Evolutionary conservation across 2,329 filamentous ascomycete species (phyloP), one percentile per base, ranked within the genome.

Genomic region (Coniochaeta sp.): DNA sequence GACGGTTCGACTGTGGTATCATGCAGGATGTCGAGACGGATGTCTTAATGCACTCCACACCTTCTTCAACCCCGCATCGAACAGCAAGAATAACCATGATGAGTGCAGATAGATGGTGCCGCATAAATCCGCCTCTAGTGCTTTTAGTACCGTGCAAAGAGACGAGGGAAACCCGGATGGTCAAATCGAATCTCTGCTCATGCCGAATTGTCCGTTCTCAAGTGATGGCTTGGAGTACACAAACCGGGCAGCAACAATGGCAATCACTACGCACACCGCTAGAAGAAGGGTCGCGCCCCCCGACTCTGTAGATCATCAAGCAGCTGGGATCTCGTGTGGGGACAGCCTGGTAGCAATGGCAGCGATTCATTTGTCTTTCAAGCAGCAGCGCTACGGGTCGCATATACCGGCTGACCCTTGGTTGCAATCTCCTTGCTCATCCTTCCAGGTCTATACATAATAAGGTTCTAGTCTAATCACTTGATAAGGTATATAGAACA

Each of bases 11-110:
- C n/a, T 52, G 7, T 8, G 47, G 47, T 52, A n/a, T 52, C 47
- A 31, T 28, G n/a, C n/a, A n/a, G n/a, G n/a, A n/a, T n/a, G 26
- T 52, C 47, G 47, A 28, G 11, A 52, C 47, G 54, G 26, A 22
- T 17, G 54, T 34, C 33, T n/a, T 36, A 34, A 57, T 36, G 54
- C 34, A 36, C 54, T 57, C 54, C 54, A 57, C 54, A 57, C 54
- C 54, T n/a, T 34, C 54, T 57, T 57, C 31, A 22, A 57, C 34
- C 54, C 54, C 54, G 54, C 54, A 38, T 57, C 12, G 28, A n/a
- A 19, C 34, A 36, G 24, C 17, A 16, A 38, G 54, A 34, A 22
- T 17, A 12, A 22, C 28, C 52, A 14, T 28, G 22, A 9, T 24
- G 22, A 28, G 5, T 44, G 40, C 44, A 50, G 44, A 9, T 31